Conservation (phyloP, 2,329 filamentous ascomycete species). For the Zymoseptoria crescenta region DNA sequence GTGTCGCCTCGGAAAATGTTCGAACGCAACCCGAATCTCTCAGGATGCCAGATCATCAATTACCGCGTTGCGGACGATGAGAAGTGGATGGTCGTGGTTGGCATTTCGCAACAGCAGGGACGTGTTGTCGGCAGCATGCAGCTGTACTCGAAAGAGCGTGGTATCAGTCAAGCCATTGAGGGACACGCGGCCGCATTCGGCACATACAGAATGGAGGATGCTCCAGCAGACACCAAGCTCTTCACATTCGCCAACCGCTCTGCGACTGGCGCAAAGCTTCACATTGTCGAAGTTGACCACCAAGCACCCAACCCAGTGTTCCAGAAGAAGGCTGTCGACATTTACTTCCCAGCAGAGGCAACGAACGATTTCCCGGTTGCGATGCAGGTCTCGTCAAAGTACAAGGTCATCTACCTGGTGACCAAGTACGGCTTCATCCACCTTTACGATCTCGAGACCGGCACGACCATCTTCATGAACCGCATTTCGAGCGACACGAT, state of each 20-base stretch:
- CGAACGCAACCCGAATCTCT: constrained; percentile 84
- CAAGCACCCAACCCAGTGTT: constrained; percentile 81
- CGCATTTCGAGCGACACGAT: constrained; percentile 98
- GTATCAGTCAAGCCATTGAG: constrained; percentile 96
- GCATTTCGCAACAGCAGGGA: constrained; percentile 87
- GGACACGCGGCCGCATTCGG: constrained; percentile 94
- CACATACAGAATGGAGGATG: constrained; percentile 79
- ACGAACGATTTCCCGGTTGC: constrained; percentile 96
- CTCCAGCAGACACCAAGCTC: constrained; percentile 82
- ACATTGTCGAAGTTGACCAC: constrained; percentile 96
- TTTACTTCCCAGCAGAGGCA: constrained; percentile 94
- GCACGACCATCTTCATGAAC: constrained; percentile 97
- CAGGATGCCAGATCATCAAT: constrained; percentile 97
- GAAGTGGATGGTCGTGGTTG: constrained; percentile 97
- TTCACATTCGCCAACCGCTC: constrained; percentile 95
- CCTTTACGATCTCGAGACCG: constrained; percentile 93
- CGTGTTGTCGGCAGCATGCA: constrained; percentile 96
- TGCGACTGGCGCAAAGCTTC: constrained; percentile 83
- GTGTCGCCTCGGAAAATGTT: constrained; percentile 81
- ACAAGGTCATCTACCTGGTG: constrained; percentile 92
- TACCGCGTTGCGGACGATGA: constrained; percentile 92
- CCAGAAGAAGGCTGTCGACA: constrained; percentile 91
- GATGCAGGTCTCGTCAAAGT: constrained; percentile 94
- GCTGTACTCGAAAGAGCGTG: constrained; percentile 89
- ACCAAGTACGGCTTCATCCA: constrained; percentile 99